Evolutionary conservation across 352 stramenopile genomes (phyloP).

Genomic region (Phytophthora pinifolia): DNA sequence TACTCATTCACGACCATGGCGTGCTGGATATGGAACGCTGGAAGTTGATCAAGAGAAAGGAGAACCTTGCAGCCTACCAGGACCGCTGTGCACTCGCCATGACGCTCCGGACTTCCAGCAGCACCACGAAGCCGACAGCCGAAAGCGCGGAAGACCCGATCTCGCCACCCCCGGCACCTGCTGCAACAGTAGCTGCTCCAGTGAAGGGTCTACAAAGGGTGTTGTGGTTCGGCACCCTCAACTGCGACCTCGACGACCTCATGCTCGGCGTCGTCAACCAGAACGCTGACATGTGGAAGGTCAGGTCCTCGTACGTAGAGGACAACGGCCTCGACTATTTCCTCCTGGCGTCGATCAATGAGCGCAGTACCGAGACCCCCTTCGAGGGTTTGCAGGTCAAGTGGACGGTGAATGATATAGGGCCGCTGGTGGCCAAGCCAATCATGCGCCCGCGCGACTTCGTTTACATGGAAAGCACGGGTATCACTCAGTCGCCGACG

Average conservation of each 20-base stretch:
- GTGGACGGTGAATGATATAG: constrained; percentile 39
- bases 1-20: constrained; percentile 35
- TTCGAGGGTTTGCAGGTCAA: constrained; percentile 41
- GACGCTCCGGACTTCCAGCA: constrained; percentile 28
- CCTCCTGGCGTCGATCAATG: constrained; percentile 27
- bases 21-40: constrained; percentile 42
- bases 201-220: constrained; percentile 21
- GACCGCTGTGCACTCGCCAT: constrained; percentile 38
- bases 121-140: constrained; percentile 16
- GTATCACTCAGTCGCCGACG: constrained; percentile 30
- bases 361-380: constrained; percentile 21
- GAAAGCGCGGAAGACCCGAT: constrained; percentile 20
- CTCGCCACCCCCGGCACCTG: constrained; percentile 12
- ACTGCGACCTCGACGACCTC: constrained; percentile 46
- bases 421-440: constrained; percentile 24
- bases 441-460: constrained; percentile 45
- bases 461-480: constrained; percentile 47
- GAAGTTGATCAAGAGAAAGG: constrained; percentile 51
- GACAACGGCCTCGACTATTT: constrained; percentile 36
- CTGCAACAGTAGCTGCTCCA: not conserved
- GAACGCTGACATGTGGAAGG: constrained; percentile 38
- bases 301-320: constrained; percentile 50
- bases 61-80: constrained; percentile 51
- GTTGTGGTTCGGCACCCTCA: constrained; percentile 41
- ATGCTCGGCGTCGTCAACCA: constrained; percentile 40